Base-by-base conservation (phyloP, 75 land plant genomes). In the Ceratopteris richardii region DNA sequence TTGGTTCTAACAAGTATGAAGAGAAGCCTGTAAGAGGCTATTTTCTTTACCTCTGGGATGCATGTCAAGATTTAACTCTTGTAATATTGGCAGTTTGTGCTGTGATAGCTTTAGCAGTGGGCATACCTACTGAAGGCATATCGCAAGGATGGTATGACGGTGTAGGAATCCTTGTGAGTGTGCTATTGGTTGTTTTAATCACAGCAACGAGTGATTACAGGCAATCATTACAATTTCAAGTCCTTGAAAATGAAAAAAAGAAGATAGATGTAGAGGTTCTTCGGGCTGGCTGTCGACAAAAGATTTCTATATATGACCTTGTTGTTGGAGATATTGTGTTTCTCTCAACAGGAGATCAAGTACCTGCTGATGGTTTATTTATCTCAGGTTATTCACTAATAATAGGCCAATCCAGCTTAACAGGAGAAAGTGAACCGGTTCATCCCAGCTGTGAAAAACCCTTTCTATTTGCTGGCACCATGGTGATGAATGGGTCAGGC, bases 151-250 rank as follows among this genome's bases (percentile, higher is more conserved):
- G 96, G 40, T 88, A 88, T 72, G 97, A 92, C 69, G 97, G 97
- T 24, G 83, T 91, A 48, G 94, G 97, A 31, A 88, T 92, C 64
- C 84, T 69, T 66, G 80, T 85, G 0, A 89, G 90, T 24, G 85
- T 92, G 23, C 50, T 88, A 29, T 29, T 92, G 26, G 97, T 92
- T 51, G 89, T 92, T 1, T 68, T 92, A 58, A 86, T 92, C 51
- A 92, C 97, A 17, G 90, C 95, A 57, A 70, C 77, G 10, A 93
- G 98, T 75, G 95, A 93, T 68, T 93, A 93, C 47, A 71, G 86
- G 42, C 98, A 93, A 46, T 88, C 94, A 46, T 65, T 93, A 60
- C 95, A 88, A 73, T 93, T 93, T 46, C 83, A 62, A 60, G 84
- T 81, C 65, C 46, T 93, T 64, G 95, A 89, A 62, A 85, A 82